Base-by-base conservation (phyloP, 1,284 basidiomycete species). In the Takashimella koratensis region DNA sequence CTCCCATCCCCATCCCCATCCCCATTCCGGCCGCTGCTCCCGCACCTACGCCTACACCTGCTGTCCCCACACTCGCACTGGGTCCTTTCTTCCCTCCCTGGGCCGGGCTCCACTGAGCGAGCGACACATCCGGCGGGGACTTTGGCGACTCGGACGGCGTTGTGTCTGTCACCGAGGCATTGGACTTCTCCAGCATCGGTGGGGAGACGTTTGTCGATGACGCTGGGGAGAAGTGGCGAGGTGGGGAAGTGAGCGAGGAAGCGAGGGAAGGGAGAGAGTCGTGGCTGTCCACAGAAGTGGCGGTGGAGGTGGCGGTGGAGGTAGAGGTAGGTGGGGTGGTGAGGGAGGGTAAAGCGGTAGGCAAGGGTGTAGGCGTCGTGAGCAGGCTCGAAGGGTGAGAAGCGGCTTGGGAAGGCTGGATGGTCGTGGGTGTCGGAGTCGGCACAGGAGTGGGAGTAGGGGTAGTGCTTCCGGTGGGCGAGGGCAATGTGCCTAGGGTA, bases 101-200 rank as follows among this genome's bases (percentile, higher is more conserved):
- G 22, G 50, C 59, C 2, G 66, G 66, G 27, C 59, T 60, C 60
- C 68, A 70, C 43, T 60, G 54, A 30, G 66, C 54, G 52, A 60
- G 43, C 23, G 51, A 56, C 21, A 66, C 39, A 27, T 70, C 71
- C 5, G 65, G 53, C 1, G 68, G 70, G 19, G 72, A 73, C 43
- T 64, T 50, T 1, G 70, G 65, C 42, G 65, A 68, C 23, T 70
- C 65, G 6, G 70, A 65, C 11, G 63, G 62, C 12, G 64, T 64
- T 21, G 58, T 58, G 22, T 65, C 66, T 8, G 62, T 60, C 13
- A 55, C 56, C 8, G 43, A 52, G 26, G 60, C 47, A 47, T 45
- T 47, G 2, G 62, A 67, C 6, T 54, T 44, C 16, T 66, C 60
- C 12, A 70, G 57, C 10, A 61, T 62, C 16, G 70, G 64, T 4